Conservation (phyloP, 768 basidiomycete genomes). For the Tulasnella sp. region DNA sequence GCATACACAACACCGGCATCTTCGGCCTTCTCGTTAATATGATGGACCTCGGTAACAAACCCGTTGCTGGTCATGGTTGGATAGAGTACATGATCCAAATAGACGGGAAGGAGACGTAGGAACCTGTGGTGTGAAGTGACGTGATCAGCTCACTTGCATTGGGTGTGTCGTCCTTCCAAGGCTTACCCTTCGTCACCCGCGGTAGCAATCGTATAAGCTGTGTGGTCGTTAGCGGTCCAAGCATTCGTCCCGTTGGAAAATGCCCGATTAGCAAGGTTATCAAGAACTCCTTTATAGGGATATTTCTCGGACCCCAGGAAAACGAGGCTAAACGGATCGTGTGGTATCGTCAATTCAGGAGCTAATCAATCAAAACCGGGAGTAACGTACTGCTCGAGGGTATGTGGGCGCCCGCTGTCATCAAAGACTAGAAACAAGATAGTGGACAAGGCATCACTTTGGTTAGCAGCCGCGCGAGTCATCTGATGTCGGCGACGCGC, state of each 20-base stretch:
- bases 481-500: conserved; percentile 35
- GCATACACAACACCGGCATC: conserved; percentile 91
- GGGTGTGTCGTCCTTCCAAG: neutral
- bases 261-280: conserved; percentile 90
- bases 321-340: conserved; percentile 55
- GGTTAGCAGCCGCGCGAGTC: conserved; percentile 18
- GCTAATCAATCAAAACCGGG: neutral
- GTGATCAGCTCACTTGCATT: neutral
- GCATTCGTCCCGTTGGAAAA: conserved; percentile 74
- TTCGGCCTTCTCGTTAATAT: conserved; percentile 84
- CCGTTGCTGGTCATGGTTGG: conserved; percentile 89
- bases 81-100: conserved; percentile 93
- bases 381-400: conserved; percentile 79
- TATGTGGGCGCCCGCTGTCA: conserved; percentile 93
- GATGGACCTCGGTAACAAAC: conserved; percentile 58
- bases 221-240: conserved; percentile 95
- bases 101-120: conserved; percentile 79
- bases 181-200: conserved; percentile 79
- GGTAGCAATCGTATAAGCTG: conserved; percentile 92
- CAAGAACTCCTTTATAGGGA: conserved; percentile 93
- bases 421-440: conserved; percentile 64
- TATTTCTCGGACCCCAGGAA: conserved; percentile 96
- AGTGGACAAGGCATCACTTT: neutral
- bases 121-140: conserved; percentile 40
- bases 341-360: conserved; percentile 27